Base-by-base conservation (phyloP, 345 rosid species). In the Reutealis trisperma region DNA sequence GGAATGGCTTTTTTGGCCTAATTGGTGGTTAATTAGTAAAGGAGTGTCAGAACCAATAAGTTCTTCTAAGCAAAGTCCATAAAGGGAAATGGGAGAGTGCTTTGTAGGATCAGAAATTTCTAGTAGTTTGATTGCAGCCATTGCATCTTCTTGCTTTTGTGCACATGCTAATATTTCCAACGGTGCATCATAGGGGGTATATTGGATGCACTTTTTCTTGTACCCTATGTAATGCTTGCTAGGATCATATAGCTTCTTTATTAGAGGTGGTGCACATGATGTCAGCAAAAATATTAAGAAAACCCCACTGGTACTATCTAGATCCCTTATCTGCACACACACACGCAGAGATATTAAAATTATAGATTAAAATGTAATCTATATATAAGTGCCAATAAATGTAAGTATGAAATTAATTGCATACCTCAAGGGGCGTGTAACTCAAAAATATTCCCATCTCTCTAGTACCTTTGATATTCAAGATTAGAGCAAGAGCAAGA, bases 51-150 rank as follows among this genome's bases (percentile, higher is more conserved):
- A 75, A 32, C 79, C 55, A 16, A 62, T 51, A 44, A 81, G 83
- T 34, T 77, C 68, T 21, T 81, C 81, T 19, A 84, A 30, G 77
- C 75, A 76, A 18, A 84, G 83, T 32, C 80, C 87, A 12, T 72
- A 69, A 58, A 81, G 47, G 10, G 77, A 64, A 7, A 84, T 37
- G 41, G 41, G 84, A 61, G 78, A 63, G 11, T 67, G 63, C 16
- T 41, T 76, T 5, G 61, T 64, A 21, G 83, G 83, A 59, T 66
- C 73, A 6, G 84, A 78, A 22, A 51, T 44, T 6, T 76, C 77
- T 47, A 81, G 57, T 1, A 84, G 61, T 44, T 67, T 78, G 57
- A 81, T 44, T 59, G 75, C 81, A 18, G 77, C 76, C 5, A 54
- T 34, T 16, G 80, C 87, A 72, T 84, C 79, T 12, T 79, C 77